Evolutionary conservation across 495 filamentous ascomycete species (phyloP).

Genomic region (Hypoxylon lenormandii): DNA sequence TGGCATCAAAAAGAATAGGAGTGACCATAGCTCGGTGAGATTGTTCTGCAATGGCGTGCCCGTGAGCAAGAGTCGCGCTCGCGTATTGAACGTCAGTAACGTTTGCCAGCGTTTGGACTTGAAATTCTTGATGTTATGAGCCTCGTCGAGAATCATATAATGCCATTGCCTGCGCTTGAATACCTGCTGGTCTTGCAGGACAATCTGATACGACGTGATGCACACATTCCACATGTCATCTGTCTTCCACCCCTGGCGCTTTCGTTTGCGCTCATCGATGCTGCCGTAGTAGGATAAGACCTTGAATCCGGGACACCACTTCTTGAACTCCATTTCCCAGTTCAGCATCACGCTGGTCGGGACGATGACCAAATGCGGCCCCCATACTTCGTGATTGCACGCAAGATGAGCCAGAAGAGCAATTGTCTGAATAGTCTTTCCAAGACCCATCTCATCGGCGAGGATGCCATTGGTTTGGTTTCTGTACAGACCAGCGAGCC

Average conservation of each 20-base stretch:
- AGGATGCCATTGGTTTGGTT: conserved; percentile 95
- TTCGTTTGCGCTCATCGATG: conserved; percentile 88
- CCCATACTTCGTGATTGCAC: conserved; percentile 91
- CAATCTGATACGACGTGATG: conserved; percentile 95
- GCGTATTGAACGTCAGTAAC: conserved; percentile 88
- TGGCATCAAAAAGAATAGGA: conserved; percentile 95
- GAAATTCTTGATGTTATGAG: conserved; percentile 99
- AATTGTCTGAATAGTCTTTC: conserved; percentile 99
- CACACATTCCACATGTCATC: conserved; percentile 94
- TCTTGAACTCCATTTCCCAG: conserved; percentile 99
- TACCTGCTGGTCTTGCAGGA: conserved; percentile 92
- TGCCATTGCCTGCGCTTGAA: conserved; percentile 95
- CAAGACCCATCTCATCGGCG: conserved; percentile 99
- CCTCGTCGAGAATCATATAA: conserved; percentile 98
- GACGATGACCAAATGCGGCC: conserved; percentile 94
- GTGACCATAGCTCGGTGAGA: conserved; percentile 94
- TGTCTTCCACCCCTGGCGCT: conserved; percentile 90
- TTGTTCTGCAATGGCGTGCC: conserved; percentile 98
- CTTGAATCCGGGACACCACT: conserved; percentile 98
- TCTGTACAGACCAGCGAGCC: conserved; percentile 92
- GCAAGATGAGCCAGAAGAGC: conserved; percentile 93
- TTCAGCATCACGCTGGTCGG: conserved; percentile 99
- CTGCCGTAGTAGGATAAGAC: conserved; percentile 96
- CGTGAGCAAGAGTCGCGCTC: conserved; percentile 86
- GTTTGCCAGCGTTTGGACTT: conserved; percentile 96